Percentiles rank a stretch among this genome's conserved stretches.
phyloP scores from a whole-genome alignment of 1,284 basidiomycete species.

The Bjerkandera adusta region DNA sequence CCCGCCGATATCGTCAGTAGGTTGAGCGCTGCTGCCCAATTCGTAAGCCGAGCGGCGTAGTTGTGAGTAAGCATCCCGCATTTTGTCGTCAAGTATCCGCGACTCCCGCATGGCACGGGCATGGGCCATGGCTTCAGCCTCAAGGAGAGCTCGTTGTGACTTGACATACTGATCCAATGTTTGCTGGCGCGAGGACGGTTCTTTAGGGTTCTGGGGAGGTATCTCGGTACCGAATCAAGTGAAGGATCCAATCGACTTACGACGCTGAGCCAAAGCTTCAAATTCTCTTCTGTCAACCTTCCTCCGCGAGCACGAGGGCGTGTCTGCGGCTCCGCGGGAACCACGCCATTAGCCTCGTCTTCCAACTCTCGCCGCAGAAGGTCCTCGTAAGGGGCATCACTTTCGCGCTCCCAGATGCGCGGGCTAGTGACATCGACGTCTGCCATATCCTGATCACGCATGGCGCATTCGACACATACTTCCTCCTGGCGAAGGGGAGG shows the following conservation, averaged over 20 bases:
- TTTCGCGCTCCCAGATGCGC: constrained; percentile 90
- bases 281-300: constrained; percentile 71
- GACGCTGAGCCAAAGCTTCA: constrained; percentile 87
- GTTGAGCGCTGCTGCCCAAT: constrained; percentile 39
- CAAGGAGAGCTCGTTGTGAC: constrained; percentile 65
- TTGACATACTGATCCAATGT: constrained; percentile 71
- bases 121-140: constrained; percentile 74
- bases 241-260: constrained; percentile 46
- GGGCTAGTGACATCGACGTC: constrained; percentile 88
- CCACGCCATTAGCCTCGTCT: constrained; percentile 52
- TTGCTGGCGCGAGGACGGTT: constrained; percentile 73
- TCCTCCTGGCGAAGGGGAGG: constrained; percentile 63
- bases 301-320: constrained; percentile 67
- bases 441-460: constrained; percentile 98
- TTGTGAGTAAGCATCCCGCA: constrained; percentile 77
- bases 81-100: constrained; percentile 64
- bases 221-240: constrained; percentile 6
- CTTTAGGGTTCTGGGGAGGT: constrained; percentile 66
- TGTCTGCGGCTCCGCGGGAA: constrained; percentile 44
- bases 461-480: constrained; percentile 96
- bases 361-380: constrained; percentile 73
- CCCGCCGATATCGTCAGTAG: constrained; percentile 54
- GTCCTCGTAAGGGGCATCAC: constrained; percentile 83
- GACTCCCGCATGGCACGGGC: constrained; percentile 76
- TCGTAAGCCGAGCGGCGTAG: constrained; percentile 76